A percentile compares a stretch with the other conserved stretches of the same genome.
These are phyloP conservation scores for Diaporthe destruens DNA, from an alignment of 2,329 filamentous ascomycete species.

Conservation along the genomic window DNA sequence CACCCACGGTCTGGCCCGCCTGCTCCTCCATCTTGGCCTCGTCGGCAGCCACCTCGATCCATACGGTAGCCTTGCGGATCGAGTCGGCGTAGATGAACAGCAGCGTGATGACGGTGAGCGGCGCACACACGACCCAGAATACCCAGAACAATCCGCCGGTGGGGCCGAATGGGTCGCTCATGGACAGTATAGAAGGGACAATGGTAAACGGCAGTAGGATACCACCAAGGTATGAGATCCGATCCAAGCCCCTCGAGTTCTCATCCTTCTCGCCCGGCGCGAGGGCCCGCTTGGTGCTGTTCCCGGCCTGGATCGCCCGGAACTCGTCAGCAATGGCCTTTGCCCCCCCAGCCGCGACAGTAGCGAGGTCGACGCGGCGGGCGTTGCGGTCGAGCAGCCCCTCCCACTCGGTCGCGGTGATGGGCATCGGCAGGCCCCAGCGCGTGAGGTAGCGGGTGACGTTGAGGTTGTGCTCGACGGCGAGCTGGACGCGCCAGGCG, in stretches of 20 bases:
- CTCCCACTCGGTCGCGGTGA: slow-evolving; percentile 48
- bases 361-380: slow-evolving; percentile 46
- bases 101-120: slow-evolving; percentile 55
- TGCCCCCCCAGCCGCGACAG: slow-evolving; percentile 13
- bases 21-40: slow-evolving; percentile 25
- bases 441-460: slow-evolving; percentile 34
- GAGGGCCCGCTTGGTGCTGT: not conserved
- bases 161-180: slow-evolving; percentile 59
- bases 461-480: slow-evolving; percentile 53
- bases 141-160: slow-evolving; percentile 59
- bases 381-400: slow-evolving; percentile 48
- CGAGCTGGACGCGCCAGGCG: slow-evolving; percentile 49
- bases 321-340: not conserved
- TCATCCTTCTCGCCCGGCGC: slow-evolving; percentile 45
- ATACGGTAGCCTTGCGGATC: slow-evolving; percentile 60
- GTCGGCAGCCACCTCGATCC: slow-evolving; percentile 56
- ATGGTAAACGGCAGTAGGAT: slow-evolving; percentile 62
- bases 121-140: slow-evolving; percentile 60
- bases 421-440: not conserved
- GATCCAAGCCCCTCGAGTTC: slow-evolving; percentile 57
- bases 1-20: slow-evolving; percentile 1
- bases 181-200: slow-evolving; percentile 61
- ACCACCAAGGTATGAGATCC: slow-evolving; percentile 64
- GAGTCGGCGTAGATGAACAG: slow-evolving; percentile 63
- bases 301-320: slow-evolving; percentile 5